Base-by-base conservation (phyloP, 208 protist species). In the Trypanosoma conorhini region DNA sequence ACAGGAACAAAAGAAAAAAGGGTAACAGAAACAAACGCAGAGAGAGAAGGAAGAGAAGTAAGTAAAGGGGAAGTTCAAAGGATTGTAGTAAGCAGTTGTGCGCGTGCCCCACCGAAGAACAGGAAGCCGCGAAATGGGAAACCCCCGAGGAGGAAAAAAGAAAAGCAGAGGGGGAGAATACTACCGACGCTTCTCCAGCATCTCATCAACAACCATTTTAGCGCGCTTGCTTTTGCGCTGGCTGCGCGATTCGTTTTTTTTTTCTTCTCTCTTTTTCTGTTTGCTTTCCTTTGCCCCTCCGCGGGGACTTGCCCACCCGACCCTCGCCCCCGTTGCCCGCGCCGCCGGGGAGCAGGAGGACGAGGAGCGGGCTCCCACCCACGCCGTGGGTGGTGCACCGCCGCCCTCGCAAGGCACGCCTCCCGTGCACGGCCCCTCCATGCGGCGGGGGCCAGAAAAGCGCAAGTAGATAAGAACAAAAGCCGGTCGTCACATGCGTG, bases 121-220 rank as follows among this genome's bases (percentile, higher is more conserved):
- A 56, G 9, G 22, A 26, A n/a, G 5, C n/a, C 19, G 19, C 44
- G 30, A 57, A 12, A 58, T 28, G 13, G 4, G 31, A 35, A 5
- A 70, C 52, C 15, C n/a, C 28, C 28, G 30, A 71, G 67, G 17
- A 68, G 46, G 26, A 59, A 44, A n/a, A 55, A 57, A 65, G 28
- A 72, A 58, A 63, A 28, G 35, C 21, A 70, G 0, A 52, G 5
- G 38, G 55, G 67, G 19, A 52, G 64, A 50, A 31, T 40, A 15
- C 38, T 22, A 66, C 21, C 38, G 46, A n/a, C n/a, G 31, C 17
- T 55, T 55, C n/a, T 10, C 35, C 42, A 22, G 42, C 42, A 46
- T 13, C 42, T 46, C 42, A 46, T 2, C 15, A 46, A 10, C 42
- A 19, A 10, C 42, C 5, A 46, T 10, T 46, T 46, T 46, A 46